Percentiles rank a stretch among this genome's conserved stretches.
Conservation (phyloP, 1,284 basidiomycete genomes). For the Rhodotorula mucilaginosa region DNA sequence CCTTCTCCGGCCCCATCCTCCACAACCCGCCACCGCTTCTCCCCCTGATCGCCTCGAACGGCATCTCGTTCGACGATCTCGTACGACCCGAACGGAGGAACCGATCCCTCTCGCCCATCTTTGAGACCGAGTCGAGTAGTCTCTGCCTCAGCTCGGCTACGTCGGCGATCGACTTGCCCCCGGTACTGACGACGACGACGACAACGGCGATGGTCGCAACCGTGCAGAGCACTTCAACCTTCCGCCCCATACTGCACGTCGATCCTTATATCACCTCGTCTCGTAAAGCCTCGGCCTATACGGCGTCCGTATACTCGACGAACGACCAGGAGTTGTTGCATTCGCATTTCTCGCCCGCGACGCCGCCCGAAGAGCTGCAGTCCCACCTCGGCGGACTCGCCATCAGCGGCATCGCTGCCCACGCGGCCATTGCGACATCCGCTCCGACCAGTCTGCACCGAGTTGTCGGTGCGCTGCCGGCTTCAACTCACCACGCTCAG, state of each 20-base stretch:
- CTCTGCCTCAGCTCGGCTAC: neutral
- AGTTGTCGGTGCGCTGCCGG: neutral
- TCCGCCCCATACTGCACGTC: constrained; percentile 10
- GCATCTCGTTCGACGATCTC: neutral
- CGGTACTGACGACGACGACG: neutral
- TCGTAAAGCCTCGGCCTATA: neutral
- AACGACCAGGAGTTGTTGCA: neutral
- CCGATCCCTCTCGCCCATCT: neutral
- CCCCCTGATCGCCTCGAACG: neutral
- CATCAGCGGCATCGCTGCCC: neutral
- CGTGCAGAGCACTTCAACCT: neutral
- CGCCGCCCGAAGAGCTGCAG: constrained; percentile 2
- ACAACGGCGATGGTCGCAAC: neutral
- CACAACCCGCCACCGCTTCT: neutral
- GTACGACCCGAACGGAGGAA: too few species aligned
- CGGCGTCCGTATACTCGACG: constrained; percentile 20
- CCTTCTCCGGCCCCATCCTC: neutral
- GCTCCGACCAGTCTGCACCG: neutral
- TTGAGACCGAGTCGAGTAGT: neutral
- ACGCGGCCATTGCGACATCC: neutral
- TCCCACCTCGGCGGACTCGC: constrained; percentile 10
- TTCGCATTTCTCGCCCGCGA: constrained; percentile 22
- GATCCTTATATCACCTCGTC: neutral
- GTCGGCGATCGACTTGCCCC: neutral
- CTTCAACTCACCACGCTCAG: neutral